Evolutionary conservation across 495 filamentous ascomycete species (phyloP), one percentile per base, ranked within the genome.

Genomic region (Cairneyella variabilis): DNA sequence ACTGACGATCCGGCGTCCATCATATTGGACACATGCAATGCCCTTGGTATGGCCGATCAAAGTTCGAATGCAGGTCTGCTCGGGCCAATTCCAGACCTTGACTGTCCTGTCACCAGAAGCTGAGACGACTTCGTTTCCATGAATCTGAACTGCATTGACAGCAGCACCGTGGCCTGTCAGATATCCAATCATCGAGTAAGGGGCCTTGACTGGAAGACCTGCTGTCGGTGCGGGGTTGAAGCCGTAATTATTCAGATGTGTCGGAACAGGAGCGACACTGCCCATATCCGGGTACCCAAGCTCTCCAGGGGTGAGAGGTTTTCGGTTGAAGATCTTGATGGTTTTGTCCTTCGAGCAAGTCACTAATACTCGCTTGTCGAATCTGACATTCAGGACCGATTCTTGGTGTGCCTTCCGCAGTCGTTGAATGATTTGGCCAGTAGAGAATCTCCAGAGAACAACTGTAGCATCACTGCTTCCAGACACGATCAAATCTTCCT

Each of bases 271-370:
- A 79, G 84, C 63, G 72, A 84, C 38, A 32, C 7, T 7, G 9
- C 47, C 45, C n/a, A 58, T 12, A 52, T 60, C 54, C 8, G 80
- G 82, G 62, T 90, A 95, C 48, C 88, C 80, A n/a, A 77, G 63
- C 53, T 90, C 82, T 12, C 79, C 82, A 22, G 83, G 77, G 23
- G 76, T 71, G 16, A 98, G 73, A 28, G 84, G 76, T 36, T 70
- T 76, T 0, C 95, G 86, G 63, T 89, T 96, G 83, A 95, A 99
- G 10, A 97, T 80, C 61, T 96, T 97, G 70, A 99, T 93, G 0
- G 86, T 83, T 61, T 91, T 91, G 67, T 99, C 93, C 64, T 97
- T 99, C 47, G 91, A 96, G 66, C 93, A 97, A 1, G 93, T 99
- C 7, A 97, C 89, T 18, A 99, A 76, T 58, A 90, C 95, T 5